Conservation (phyloP, 352 stramenopile genomes). For the Pythium graminicola region DNA sequence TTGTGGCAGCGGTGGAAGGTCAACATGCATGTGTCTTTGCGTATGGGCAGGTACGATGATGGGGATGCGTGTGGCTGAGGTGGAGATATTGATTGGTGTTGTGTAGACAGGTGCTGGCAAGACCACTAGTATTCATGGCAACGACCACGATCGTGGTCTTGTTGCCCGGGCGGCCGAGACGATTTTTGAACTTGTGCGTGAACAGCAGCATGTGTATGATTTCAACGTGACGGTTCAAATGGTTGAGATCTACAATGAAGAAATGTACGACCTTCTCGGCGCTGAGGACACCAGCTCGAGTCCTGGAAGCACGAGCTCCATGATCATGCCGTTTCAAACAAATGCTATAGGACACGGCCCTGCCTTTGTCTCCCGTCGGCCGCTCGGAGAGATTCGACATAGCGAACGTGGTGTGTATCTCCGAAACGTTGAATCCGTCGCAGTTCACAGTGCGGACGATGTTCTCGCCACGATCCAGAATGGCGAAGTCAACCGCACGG, state of each 20-base stretch:
- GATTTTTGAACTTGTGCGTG: constrained; percentile 39
- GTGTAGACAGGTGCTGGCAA: too few relatives aligned
- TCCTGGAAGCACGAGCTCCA: constrained; percentile 1
- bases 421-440: constrained; percentile 51
- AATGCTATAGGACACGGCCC: constrained; percentile 1
- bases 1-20: constrained; percentile 95
- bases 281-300: constrained; percentile 59
- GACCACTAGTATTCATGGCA: too few relatives aligned
- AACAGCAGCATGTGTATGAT: constrained; percentile 3
- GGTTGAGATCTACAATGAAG: constrained; percentile 97
- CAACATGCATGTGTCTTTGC: constrained; percentile 99
- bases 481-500: constrained; percentile 28
- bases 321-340: constrained; percentile 24
- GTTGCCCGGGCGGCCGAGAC: constrained; percentile 56
- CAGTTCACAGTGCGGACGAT: constrained; percentile 28
- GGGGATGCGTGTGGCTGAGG: too few relatives aligned
- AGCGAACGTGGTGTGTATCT: constrained; percentile 62
- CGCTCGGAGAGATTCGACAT: constrained; percentile 61
- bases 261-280: constrained; percentile 86
- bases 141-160: too few relatives aligned
- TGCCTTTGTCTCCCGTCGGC: constrained; percentile 24
- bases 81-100: too few relatives aligned
- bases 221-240: constrained; percentile 88
- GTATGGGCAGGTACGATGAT: constrained; percentile 98
- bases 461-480: constrained; percentile 33